phyloP scores from a whole-genome alignment of 495 filamentous ascomycete species.

The Rusavskia elegans region DNA sequence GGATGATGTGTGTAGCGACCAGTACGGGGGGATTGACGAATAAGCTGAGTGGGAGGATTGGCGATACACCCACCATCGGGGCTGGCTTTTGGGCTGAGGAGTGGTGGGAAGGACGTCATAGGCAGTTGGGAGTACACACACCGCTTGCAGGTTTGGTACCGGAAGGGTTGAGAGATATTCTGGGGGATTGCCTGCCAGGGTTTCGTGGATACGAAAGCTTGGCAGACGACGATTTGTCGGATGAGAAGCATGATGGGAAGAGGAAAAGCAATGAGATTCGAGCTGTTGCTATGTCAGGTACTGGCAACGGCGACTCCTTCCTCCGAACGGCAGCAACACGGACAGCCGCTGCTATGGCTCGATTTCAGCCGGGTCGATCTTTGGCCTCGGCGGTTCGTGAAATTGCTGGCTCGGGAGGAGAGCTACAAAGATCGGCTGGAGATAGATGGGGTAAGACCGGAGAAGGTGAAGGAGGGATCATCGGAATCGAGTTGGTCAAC shows the following conservation, averaged over 20 bases:
- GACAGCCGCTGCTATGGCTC: constrained; percentile 55
- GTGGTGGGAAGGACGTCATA: constrained; percentile 35
- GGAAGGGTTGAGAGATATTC: too few relatives aligned
- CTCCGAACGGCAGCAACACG: constrained; percentile 55
- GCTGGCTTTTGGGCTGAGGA: constrained; percentile 86
- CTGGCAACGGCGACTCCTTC: constrained; percentile 85
- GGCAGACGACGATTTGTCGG: not conserved
- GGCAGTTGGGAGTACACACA: not conserved
- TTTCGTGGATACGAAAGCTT: not conserved
- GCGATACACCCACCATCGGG: constrained; percentile 75
- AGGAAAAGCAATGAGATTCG: constrained; percentile 7
- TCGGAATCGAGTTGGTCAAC: constrained; percentile 59
- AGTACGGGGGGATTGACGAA: constrained; percentile 84
- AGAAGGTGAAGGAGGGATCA: constrained; percentile 76
- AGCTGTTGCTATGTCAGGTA: constrained; percentile 64
- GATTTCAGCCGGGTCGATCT: constrained; percentile 29
- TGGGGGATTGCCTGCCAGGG: not conserved
- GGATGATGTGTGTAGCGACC: constrained; percentile 62
- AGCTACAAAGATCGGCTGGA: constrained; percentile 61
- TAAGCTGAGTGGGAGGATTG: constrained; percentile 70
- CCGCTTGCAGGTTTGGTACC: not conserved
- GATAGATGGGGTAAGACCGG: constrained; percentile 59
- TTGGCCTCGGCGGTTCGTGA: constrained; percentile 37
- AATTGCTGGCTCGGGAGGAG: constrained; percentile 55
- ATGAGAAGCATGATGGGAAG: not conserved